Evolutionary conservation across 2,329 filamentous ascomycete species (phyloP).

Genomic region (Alternaria postmessia): DNA sequence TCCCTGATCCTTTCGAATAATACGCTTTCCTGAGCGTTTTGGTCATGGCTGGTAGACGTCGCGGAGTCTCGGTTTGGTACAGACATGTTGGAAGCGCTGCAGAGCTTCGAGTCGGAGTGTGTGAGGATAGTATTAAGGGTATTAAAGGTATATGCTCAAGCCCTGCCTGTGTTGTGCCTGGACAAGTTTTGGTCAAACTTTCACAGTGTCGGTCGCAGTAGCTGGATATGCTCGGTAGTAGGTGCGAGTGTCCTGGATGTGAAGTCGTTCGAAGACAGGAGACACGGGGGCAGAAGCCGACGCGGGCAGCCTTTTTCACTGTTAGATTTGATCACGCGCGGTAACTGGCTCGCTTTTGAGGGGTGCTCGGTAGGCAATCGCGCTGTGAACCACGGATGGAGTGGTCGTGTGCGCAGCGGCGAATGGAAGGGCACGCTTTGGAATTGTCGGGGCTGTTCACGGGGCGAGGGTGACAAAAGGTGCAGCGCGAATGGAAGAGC

Average conservation of each 20-base stretch:
- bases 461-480: neutral
- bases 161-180: constrained; percentile 3
- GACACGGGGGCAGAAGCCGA: constrained; percentile 27
- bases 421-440: constrained; percentile 8
- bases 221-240: neutral
- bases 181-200: neutral
- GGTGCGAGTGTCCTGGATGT: constrained; percentile 7
- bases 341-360: neutral
- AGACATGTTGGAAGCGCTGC: constrained; percentile 20
- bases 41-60: constrained; percentile 7
- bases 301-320: constrained; percentile 20
- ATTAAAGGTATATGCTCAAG: constrained; percentile 2
- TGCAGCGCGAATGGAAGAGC: neutral
- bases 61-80: constrained; percentile 14
- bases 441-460: neutral
- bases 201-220: constrained; percentile 1
- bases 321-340: constrained; percentile 14
- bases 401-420: neutral
- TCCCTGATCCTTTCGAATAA: constrained; percentile 32
- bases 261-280: constrained; percentile 10
- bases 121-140: neutral
- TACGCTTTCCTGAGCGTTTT: constrained; percentile 19
- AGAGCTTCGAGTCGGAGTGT: neutral
- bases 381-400: constrained; percentile 10
- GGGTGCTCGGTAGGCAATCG: constrained; percentile 6